A percentile compares a stretch with the other conserved stretches of the same genome.
These are phyloP conservation scores for Tilletia walkeri DNA, from an alignment of 1,284 basidiomycete genomes.

Conservation along the genomic window DNA sequence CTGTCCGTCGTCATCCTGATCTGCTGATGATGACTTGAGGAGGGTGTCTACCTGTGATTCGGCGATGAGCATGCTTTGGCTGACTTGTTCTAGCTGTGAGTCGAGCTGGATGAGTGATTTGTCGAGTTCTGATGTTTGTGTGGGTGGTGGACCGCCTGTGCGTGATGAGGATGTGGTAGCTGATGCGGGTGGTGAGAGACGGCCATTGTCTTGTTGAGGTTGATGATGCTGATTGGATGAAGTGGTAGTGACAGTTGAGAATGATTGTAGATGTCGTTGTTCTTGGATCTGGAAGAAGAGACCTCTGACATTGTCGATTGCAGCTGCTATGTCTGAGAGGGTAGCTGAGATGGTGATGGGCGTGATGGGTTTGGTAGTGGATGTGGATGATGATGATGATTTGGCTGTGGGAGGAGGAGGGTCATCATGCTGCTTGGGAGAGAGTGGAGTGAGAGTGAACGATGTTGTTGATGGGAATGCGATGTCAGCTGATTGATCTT, in stretches of 20 bases:
- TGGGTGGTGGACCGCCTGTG: background rate
- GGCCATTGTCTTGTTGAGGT: background rate
- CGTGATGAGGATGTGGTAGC: background rate
- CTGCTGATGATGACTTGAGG: slow-evolving; percentile 21
- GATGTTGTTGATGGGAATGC: background rate
- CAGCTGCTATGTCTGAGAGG: background rate
- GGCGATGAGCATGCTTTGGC: slow-evolving; percentile 26
- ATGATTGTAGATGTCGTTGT: slow-evolving; percentile 8
- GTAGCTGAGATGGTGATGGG: background rate
- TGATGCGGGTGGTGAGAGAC: slow-evolving; percentile 1
- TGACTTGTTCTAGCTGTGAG: slow-evolving; percentile 71
- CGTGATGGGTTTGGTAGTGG: background rate
- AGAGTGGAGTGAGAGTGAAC: background rate
- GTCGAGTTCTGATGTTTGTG: slow-evolving; percentile 64
- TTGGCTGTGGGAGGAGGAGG: background rate
- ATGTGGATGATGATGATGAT: background rate
- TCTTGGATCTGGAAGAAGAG: slow-evolving; percentile 12
- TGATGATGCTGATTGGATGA: background rate
- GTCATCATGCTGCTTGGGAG: background rate
- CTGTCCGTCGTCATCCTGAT: no score
- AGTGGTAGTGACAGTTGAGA: background rate
- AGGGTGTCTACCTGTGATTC: background rate
- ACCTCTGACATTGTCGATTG: background rate
- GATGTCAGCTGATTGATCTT: background rate
- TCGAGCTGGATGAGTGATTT: slow-evolving; percentile 74